Base-by-base conservation (phyloP, 352 stramenopile species). In the Discostella stelligera region DNA sequence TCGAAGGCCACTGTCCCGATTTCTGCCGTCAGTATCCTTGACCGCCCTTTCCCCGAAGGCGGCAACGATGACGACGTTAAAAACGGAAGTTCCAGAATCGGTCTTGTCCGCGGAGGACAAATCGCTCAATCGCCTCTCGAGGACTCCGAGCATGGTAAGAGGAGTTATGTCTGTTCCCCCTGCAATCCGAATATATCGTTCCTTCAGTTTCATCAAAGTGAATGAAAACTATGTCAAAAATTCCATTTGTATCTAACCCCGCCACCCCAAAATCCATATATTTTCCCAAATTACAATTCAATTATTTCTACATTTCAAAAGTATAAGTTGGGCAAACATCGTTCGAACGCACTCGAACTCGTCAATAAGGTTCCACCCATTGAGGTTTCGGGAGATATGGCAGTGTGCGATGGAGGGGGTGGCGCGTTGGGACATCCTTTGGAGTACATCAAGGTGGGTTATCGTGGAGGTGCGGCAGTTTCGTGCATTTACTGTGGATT, bases 361-460 rank as follows among this genome's bases (percentile, higher is more conserved):
- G 67, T 93, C 44, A 8, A 86, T 16, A 78, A 89, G 55, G 67
- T 89, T 54, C 77, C 83, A 54, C 71, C 87, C 14, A 94, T 98
- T 49, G 91, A 98, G 76, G 93, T 98, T n/a, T 94, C 95, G 20
- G 88, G 91, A 60, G 85, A 93, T 71, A 89, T 97, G 53, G 96
- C 96, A 2, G 91, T 98, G 71, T 98, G 96, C 75, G 96, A 98
- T 79, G 96, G 96, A 50, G 97, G 96, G 59, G 96, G 95, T 68
- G 97, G 97, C 18, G 94, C 95, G 20, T 88, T 99, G 37, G 97
- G 97, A 58, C 96, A 99, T 90, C 97, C 97, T 46, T 70, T 98
- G 66, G 96, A 99, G 82, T 94, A 93, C 61, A 91, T 93, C 58
- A 90, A 86, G 54, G 67, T 93, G 59, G 75, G 68, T 18, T 54